Percentiles rank a stretch among this genome's conserved stretches.
These are phyloP conservation scores for Teunomyces kruisii DNA, from an alignment of 805 yeast species.

Conservation along the genomic window DNA sequence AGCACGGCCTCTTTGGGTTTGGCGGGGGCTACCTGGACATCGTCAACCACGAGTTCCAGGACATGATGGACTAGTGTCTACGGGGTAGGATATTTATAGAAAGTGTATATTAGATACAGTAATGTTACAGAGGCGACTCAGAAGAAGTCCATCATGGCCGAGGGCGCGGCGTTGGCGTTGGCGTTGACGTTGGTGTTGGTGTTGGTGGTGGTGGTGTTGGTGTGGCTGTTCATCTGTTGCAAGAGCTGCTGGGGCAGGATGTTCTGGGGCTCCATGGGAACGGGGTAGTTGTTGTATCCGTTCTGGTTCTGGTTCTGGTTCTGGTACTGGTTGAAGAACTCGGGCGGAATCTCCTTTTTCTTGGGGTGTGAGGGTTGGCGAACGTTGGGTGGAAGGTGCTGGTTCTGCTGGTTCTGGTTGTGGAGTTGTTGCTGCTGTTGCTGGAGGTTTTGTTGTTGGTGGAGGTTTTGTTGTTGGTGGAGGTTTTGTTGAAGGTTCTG, in stretches of 20 bases:
- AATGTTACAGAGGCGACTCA: slow-evolving; percentile 8
- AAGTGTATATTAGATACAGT: slow-evolving; percentile 5
- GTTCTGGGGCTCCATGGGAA: slow-evolving; percentile 11
- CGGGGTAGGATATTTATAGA: slow-evolving; percentile 1
- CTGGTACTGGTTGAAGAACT: slow-evolving; percentile 4
- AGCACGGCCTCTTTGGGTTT: slow-evolving; percentile 5
- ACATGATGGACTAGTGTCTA: slow-evolving; percentile 11
- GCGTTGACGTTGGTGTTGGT: neutral
- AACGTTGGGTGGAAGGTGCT: no score
- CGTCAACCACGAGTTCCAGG: slow-evolving; percentile 38
- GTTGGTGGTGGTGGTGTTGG: neutral
- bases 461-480: slow-evolving; percentile 12
- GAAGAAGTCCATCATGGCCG: slow-evolving; percentile 28
- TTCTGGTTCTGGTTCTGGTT: slow-evolving; percentile 3
- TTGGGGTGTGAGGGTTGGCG: no score
- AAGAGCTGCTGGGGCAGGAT: slow-evolving; percentile 42
- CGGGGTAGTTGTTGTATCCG: no score
- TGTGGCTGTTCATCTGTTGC: slow-evolving; percentile 26
- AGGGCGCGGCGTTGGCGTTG: slow-evolving; percentile 9
- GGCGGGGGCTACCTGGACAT: slow-evolving; percentile 37
- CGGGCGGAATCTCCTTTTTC: slow-evolving; percentile 1
- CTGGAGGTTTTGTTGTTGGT: slow-evolving; percentile 12
- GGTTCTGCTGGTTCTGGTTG: no score
- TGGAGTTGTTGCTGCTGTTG: slow-evolving; percentile 10
- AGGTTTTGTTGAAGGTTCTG: slow-evolving; percentile 13